A percentile compares a stretch with the other conserved stretches of the same genome.
These are phyloP conservation scores for Kwoniella europaea DNA, from an alignment of 768 basidiomycete species.

Conservation along the genomic window DNA sequence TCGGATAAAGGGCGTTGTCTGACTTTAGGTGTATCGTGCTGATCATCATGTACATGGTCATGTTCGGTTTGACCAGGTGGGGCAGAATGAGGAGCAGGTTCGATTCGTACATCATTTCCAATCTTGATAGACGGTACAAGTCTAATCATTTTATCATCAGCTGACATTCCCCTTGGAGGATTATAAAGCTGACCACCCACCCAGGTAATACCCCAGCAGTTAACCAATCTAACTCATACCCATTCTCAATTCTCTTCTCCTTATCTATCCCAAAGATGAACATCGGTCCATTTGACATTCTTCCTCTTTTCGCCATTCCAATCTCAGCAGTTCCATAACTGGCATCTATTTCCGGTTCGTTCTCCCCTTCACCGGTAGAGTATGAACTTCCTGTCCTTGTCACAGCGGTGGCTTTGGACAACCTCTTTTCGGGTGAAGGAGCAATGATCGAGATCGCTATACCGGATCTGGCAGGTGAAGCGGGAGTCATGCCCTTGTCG, in stretches of 20 bases:
- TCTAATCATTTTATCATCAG: neutral
- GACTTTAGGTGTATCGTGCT: conserved; percentile 4
- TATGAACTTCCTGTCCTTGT: conserved; percentile 5
- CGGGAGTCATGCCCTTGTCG: neutral
- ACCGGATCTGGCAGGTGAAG: conserved; percentile 19
- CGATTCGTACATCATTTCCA: conserved; percentile 30
- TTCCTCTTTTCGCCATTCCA: conserved; percentile 25
- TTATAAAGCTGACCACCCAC: conserved; percentile 19
- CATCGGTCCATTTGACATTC: conserved; percentile 46
- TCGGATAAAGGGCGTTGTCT: conserved; percentile 9
- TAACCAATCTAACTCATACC: conserved; percentile 47
- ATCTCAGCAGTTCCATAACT: conserved; percentile 24
- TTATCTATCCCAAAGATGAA: conserved; percentile 30
- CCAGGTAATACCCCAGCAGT: conserved; percentile 41
- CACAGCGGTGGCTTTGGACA: neutral
- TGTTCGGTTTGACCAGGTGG: conserved; percentile 4
- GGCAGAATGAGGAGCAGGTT: conserved; percentile 13
- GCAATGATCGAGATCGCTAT: conserved; percentile 26
- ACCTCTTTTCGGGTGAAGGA: conserved; percentile 23
- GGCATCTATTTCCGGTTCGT: neutral
- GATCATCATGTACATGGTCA: neutral
- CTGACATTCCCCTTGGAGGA: neutral
- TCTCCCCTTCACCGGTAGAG: conserved; percentile 8
- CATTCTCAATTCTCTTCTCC: conserved; percentile 5
- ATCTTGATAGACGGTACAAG: conserved; percentile 39